These are phyloP conservation scores for Asterophora lycoperdoides DNA, from an alignment of 768 basidiomycete species.

Conservation along the genomic window DNA sequence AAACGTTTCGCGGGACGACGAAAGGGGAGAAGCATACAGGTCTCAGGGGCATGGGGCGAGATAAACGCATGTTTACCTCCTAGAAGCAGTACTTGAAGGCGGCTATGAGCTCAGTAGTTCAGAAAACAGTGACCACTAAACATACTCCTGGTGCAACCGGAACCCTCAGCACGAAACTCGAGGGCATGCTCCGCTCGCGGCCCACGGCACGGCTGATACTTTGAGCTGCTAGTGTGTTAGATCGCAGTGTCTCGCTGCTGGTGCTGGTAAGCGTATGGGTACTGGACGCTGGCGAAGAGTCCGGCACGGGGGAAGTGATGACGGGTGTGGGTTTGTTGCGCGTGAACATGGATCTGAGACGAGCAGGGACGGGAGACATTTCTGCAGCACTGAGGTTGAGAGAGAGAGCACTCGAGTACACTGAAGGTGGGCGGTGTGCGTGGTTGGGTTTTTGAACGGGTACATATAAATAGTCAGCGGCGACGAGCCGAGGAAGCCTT, in stretches of 20 bases:
- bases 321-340: neutral
- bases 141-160: neutral
- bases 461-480: neutral
- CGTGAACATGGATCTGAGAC: conserved; percentile 5
- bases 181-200: neutral
- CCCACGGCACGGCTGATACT: neutral
- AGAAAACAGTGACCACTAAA: neutral
- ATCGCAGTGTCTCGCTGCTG: neutral
- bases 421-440: neutral
- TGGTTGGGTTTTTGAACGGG: neutral
- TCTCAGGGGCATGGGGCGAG: neutral
- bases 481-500: neutral
- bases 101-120: neutral
- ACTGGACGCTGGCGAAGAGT: neutral
- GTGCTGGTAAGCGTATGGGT: neutral
- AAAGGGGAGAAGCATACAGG: neutral
- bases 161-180: neutral
- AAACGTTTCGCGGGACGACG: neutral
- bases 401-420: too few species aligned
- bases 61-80: neutral
- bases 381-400: neutral
- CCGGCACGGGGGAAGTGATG: neutral
- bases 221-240: neutral
- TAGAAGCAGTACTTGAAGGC: neutral
- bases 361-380: conserved; percentile 4